Conservation (phyloP, 148 eudicot species). For the Chenopodium quinoa region DNA sequence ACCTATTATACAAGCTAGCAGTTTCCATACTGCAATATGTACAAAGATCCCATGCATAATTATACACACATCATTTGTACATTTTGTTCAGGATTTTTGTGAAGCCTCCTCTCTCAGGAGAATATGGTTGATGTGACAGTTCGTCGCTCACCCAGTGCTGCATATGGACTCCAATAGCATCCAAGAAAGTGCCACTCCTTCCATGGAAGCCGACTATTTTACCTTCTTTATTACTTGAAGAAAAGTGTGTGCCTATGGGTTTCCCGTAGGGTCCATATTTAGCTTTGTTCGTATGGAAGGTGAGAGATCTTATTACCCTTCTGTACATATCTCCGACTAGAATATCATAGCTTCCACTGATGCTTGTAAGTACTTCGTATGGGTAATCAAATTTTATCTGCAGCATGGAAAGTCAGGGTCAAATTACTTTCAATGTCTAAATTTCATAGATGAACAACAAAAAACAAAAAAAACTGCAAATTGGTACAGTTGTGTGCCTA, state of each 20-base stretch:
- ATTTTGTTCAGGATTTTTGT: conserved; percentile 23
- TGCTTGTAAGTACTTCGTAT: conserved; percentile 28
- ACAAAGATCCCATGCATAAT: not conserved
- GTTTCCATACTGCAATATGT: not conserved
- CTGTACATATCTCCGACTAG: conserved; percentile 28
- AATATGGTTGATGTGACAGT: conserved; percentile 8
- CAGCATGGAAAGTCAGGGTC: not conserved
- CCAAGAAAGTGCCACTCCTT: conserved; percentile 36
- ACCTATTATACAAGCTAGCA: not conserved
- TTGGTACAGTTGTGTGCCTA: not conserved
- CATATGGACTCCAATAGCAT: conserved; percentile 43
- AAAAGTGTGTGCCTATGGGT: conserved; percentile 31
- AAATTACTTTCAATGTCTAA: not conserved
- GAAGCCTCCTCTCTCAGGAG: conserved; percentile 26
- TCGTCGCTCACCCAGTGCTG: conserved; percentile 28
- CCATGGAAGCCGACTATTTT: conserved; percentile 41
- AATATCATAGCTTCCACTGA: conserved; percentile 32
- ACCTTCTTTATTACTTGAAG: conserved; percentile 32
- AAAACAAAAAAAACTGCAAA: not conserved
- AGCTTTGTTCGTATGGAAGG: conserved; percentile 37
- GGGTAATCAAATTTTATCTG: conserved; percentile 39
- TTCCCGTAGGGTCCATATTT: conserved; percentile 44
- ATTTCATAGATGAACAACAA: not conserved
- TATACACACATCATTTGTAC: conserved; percentile 15
- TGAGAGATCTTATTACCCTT: conserved; percentile 33